Base-by-base conservation (phyloP, 495 filamentous ascomycete species). In the Tuber melanosporum region DNA sequence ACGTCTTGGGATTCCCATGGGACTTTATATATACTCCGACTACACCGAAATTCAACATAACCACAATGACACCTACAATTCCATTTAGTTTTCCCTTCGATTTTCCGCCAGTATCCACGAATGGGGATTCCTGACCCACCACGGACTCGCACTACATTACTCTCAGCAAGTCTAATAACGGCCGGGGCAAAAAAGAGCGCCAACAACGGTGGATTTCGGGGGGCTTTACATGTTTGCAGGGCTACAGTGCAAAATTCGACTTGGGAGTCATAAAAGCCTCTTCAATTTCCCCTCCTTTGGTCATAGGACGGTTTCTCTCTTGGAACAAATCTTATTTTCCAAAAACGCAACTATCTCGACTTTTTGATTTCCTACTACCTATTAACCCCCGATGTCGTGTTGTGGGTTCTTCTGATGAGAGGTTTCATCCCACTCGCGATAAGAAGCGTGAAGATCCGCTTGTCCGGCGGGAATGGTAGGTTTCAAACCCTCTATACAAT, bases 381-480 rank as follows among this genome's bases (percentile, higher is more conserved):
- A 9, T 36, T 8, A 66, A 43, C 43, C 19, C 52, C 78, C 73
- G 71, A 72, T 52, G 77, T 39, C 41, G 45, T 32, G 32, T 49
- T 36, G 41, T 19, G 5, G 14, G n/a, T 49, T 32, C 39, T 44
- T 1, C 7, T 22, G 17, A 36, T 41, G 36, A 14, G 42, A 62
- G 69, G 4, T 12, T 45, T 32, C 19, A 9, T 12, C 12, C 73
- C 3, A 6, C 57, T 17, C 3, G 26, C 2, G 1, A 15, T 4
- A 12, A 5, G 2, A 39, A 17, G 22, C 81, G 79, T 46, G 49
- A 84, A 70, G 86, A 82, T 26, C 76, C 87, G 36, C 84, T 82
- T 12, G 79, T 86, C 43, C 84, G 88, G 72, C 85, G 85, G 49
- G 85, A 89, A 78, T 89, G 88, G 86, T 85, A 80, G 43, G 78